Conservation (phyloP, 2,329 filamentous ascomycete species). For the Lachnellula cervina region DNA sequence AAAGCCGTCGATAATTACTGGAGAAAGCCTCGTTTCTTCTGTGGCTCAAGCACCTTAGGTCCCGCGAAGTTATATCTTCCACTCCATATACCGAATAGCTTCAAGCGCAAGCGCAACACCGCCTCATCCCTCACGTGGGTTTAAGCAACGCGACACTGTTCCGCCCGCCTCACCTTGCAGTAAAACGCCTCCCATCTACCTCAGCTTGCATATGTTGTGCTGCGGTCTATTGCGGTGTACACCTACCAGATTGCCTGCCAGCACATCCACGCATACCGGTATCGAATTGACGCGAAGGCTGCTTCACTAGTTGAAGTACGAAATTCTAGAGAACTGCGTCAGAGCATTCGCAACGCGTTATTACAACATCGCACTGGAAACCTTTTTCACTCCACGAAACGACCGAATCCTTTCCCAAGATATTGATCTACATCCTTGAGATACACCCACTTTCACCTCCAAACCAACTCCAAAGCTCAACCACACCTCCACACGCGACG, state of each 20-base stretch:
- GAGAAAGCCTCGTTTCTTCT: conserved; percentile 21
- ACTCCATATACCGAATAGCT: conserved; percentile 22
- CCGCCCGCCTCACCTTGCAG: conserved; percentile 37
- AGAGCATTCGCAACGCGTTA: conserved; percentile 21
- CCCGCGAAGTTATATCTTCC: conserved; percentile 18
- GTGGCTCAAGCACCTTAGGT: conserved; percentile 24
- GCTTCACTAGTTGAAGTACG: conserved; percentile 24
- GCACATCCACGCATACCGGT: conserved; percentile 50
- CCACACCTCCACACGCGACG: conserved; percentile 13
- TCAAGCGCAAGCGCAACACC: conserved; percentile 21
- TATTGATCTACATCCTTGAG: not conserved
- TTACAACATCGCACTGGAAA: conserved; percentile 10
- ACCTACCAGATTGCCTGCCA: conserved; percentile 53
- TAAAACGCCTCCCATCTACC: conserved; percentile 37
- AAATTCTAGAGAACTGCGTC: conserved; percentile 25
- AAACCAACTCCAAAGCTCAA: not conserved
- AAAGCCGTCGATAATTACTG: conserved; percentile 20
- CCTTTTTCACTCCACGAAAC: not conserved
- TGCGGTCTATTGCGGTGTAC: conserved; percentile 49
- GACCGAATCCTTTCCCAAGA: conserved; percentile 10
- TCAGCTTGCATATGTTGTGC: conserved; percentile 57
- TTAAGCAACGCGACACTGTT: conserved; percentile 24
- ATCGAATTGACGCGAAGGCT: conserved; percentile 44
- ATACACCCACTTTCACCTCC: conserved; percentile 1
- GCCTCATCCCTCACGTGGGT: conserved; percentile 30